Base-by-base conservation (phyloP, 2,329 filamentous ascomycete species). In the Aureobasidium sp. region DNA sequence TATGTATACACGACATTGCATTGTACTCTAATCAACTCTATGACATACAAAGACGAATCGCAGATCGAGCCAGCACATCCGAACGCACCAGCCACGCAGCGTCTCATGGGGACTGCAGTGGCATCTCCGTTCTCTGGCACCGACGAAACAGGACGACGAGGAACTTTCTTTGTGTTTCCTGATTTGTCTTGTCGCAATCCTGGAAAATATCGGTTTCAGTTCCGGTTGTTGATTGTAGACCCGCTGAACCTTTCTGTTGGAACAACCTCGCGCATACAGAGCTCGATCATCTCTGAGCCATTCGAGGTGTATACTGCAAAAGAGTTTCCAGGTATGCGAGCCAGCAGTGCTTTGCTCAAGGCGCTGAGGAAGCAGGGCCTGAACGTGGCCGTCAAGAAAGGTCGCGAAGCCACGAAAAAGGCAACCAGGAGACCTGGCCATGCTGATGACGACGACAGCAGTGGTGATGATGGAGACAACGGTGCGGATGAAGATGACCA, bases 101-200 rank as follows among this genome's bases (percentile, higher is more conserved):
- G 89, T 30, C 77, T 94, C 42, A 93, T 93, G 88, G 90, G 90
- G 21, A 89, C 88, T 8, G 76, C 91, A 8, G 88, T 92, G 3
- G 85, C 87, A 7, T 89, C 87, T 1, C 87, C 89, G 0, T 92
- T 91, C 66, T 84, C 89, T 6, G 89, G 88, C 8, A 80, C 83
- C 59, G 90, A 94, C 70, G 89, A 93, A 69, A 79, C 85, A 59
- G 84, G 85, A 59, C 74, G 83, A 27, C 87, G 91, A 65, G 89
- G 90, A 1, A 91, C 87, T 69, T 94, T 93, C 78, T 94, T 93
- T 73, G 90, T 88, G 71, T 94, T 94, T 70, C 87, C 89, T 0
- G 90, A 94, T 70, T 79, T 94, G 25, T 91, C 88, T 4, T 91
- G 89, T 70, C 83, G 90, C 37, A 91, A 87, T 0, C 86, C 89